A percentile compares a stretch with the other conserved stretches of the same genome.
These are phyloP conservation scores for Xylariaceae sp. DNA, from an alignment of 2,329 filamentous ascomycete genomes.

Conservation along the genomic window DNA sequence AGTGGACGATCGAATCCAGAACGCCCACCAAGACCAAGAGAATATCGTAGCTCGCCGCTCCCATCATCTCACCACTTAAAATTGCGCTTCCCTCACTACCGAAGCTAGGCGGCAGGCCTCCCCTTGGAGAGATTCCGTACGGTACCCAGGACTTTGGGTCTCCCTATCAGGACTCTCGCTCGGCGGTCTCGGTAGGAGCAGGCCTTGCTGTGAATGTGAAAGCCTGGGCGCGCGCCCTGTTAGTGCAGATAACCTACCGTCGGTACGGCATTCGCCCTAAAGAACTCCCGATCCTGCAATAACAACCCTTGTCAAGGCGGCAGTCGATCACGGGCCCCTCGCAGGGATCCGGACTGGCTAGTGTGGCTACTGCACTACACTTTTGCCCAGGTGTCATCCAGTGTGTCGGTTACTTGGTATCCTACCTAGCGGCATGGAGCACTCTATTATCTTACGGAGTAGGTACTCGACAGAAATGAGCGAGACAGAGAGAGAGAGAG, in stretches of 20 bases:
- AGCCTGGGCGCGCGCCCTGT: not conserved
- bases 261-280: conserved; percentile 19
- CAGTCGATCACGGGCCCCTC: conserved; percentile 29
- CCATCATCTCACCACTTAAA: too few relatives aligned
- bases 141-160: not conserved
- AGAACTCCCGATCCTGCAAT: conserved; percentile 19
- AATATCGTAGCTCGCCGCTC: too few relatives aligned
- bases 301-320: conserved; percentile 19
- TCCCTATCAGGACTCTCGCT: not conserved
- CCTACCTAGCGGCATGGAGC: too few relatives aligned
- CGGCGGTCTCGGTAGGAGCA: not conserved
- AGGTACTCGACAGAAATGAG: too few relatives aligned
- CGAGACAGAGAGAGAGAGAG: too few relatives aligned
- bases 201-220: not conserved
- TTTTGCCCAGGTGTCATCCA: conserved; percentile 24
- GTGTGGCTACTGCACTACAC: conserved; percentile 1
- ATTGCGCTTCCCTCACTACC: too few relatives aligned
- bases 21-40: too few relatives aligned
- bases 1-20: too few relatives aligned
- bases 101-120: too few relatives aligned
- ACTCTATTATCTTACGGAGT: too few relatives aligned
- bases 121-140: too few relatives aligned
- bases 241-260: conserved; percentile 3
- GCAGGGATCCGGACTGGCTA: conserved; percentile 7
- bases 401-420: conserved; percentile 26